Base-by-base conservation (phyloP, 176 grass and related monocot genomes). In the Leersia perrieri region DNA sequence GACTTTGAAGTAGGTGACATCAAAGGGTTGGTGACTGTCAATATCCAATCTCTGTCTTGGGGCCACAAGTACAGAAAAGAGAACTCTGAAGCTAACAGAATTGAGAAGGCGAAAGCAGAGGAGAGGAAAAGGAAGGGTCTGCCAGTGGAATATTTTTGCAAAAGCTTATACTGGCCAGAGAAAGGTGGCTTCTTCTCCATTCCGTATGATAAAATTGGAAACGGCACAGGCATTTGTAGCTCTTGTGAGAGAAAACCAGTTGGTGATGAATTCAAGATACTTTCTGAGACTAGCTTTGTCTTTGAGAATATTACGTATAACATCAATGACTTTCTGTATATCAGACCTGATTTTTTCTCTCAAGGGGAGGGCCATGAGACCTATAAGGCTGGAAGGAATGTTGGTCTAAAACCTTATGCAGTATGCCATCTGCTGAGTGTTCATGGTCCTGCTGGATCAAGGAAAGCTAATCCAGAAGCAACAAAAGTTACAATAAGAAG, bases 131-230 rank as follows among this genome's bases (percentile, higher is more conserved):
- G 32, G 86, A 91, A 91, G 73, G 89, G 84, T 20, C 29, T 91
- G 55, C 83, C 86, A 16, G 28, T 68, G 41, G 92, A 91, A 35
- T 91, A 70, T 25, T 80, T 86, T 42, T 94, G 92, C 44, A 94
- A 87, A 79, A 89, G 77, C 67, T 72, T 91, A n/a, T 94, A 94
- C 28, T 87, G 34, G 66, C 89, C 87, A 67, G 63, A 94, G 72
- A 89, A 61, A 74, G 92, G 92, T 62, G 87, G 58, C 10, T 94
- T 94, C 78, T 91, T 91, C 66, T 70, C 87, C 72, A 63, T 94
- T 62, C 77, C 73, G 65, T 5, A 9, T 83, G 71, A 80, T 53
- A 85, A 76, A 57, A 41, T 94, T 42, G 92, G 92, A 63, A 45
- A 63, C 80, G 92, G 92, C 53, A 94, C 16, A 72, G 92, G 92